phyloP scores from a whole-genome alignment of 257 asterid genomes.

The Solanum clarkiae region DNA sequence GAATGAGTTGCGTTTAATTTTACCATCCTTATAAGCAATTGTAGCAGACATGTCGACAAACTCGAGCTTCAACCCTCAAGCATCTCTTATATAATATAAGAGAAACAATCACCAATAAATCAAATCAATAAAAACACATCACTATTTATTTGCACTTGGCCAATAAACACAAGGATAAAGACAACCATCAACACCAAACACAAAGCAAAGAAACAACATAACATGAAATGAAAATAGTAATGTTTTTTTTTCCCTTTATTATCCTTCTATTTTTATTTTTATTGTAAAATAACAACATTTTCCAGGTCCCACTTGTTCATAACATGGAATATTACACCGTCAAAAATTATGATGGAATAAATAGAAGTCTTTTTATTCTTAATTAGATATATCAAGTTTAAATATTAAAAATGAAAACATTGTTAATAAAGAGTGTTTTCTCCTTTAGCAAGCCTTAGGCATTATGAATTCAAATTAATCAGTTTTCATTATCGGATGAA shows the following conservation, averaged over 20 bases:
- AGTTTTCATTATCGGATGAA: background rate
- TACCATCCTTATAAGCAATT: too few species aligned
- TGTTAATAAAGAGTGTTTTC: too few species aligned
- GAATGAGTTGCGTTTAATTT: too few species aligned
- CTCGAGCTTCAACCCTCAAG: too few species aligned
- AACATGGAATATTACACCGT: background rate
- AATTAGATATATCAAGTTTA: too few species aligned
- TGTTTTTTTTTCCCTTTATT: background rate
- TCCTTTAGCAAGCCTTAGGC: background rate
- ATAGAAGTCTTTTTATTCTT: too few species aligned
- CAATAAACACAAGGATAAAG: conserved; percentile 8
- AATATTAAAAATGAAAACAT: too few species aligned
- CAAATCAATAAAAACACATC: background rate
- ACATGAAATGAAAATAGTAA: background rate
- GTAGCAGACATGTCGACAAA: too few species aligned
- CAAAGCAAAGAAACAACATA: background rate
- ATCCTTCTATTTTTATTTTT: background rate
- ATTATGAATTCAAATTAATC: background rate
- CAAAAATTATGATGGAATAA: too few species aligned
- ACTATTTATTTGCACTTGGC: background rate
- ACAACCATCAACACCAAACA: conserved; percentile 4
- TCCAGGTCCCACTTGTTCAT: background rate
- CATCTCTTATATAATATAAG: too few species aligned
- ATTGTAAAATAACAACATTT: background rate
- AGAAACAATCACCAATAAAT: background rate